A percentile compares a stretch with the other conserved stretches of the same genome.
Evolutionary conservation across 768 basidiomycete genomes (phyloP).

Genomic region (Lactarius vividus): DNA sequence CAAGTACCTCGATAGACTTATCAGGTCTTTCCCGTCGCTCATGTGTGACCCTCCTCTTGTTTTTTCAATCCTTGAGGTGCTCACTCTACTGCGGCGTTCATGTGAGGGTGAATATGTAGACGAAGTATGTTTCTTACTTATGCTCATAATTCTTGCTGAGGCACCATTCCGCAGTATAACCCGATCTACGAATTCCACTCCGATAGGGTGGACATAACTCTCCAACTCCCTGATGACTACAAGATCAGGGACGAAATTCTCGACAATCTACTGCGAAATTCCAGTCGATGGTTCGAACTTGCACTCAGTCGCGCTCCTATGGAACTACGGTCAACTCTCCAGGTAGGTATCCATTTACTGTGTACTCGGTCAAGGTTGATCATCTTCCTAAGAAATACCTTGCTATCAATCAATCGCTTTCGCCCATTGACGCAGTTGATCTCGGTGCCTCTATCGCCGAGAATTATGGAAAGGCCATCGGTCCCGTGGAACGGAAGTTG

Average conservation of each 20-base stretch:
- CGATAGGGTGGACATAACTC: conserved; percentile 64
- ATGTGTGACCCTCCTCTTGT: conserved; percentile 90
- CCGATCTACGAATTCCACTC: conserved; percentile 83
- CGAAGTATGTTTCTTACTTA: conserved; percentile 55
- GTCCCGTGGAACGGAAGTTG: conserved; percentile 70
- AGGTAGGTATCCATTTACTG: conserved; percentile 47
- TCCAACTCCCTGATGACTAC: conserved; percentile 86
- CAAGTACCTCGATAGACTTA: conserved; percentile 78
- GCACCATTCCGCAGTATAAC: conserved; percentile 62
- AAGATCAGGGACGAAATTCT: conserved; percentile 82
- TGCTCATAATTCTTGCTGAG: conserved; percentile 6
- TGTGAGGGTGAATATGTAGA: conserved; percentile 90
- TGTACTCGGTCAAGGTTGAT: conserved; percentile 2
- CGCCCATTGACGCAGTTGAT: conserved; percentile 76
- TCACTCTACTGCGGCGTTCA: conserved; percentile 83
- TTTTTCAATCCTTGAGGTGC: conserved; percentile 84
- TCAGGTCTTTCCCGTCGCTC: conserved; percentile 90
- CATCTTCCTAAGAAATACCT: conserved; percentile 72
- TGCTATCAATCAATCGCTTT: conserved; percentile 63
- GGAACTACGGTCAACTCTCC: conserved; percentile 88
- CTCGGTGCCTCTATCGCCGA: conserved; percentile 90
- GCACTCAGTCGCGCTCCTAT: conserved; percentile 87
- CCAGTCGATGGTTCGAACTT: conserved; percentile 81
- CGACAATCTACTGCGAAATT: conserved; percentile 65
- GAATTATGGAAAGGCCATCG: conserved; percentile 78